These are phyloP conservation scores for Colletotrichum higginsianum DNA, from an alignment of 2,329 filamentous ascomycete species.

Conservation along the genomic window DNA sequence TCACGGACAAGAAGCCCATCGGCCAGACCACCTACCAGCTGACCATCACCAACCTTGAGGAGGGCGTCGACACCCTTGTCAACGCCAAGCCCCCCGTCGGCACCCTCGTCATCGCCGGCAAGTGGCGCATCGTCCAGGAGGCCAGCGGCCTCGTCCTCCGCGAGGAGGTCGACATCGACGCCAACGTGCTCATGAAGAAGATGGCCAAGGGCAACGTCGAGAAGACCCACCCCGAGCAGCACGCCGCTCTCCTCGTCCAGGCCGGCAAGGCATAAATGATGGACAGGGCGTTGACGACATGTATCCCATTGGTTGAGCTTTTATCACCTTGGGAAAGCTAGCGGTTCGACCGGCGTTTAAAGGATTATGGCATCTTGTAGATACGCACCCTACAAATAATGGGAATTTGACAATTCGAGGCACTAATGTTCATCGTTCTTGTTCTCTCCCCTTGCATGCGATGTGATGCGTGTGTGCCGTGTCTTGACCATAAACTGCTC, in stretches of 20 bases:
- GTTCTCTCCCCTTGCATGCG: not conserved
- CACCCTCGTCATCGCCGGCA: conserved; percentile 37
- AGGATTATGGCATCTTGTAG: conserved; percentile 9
- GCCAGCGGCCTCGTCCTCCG: conserved; percentile 29
- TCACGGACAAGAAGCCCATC: conserved; percentile 42
- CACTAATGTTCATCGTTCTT: not conserved
- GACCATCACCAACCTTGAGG: conserved; percentile 41
- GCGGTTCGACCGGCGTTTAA: conserved; percentile 27
- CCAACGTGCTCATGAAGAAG: conserved; percentile 42
- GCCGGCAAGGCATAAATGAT: conserved; percentile 37
- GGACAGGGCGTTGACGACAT: not conserved
- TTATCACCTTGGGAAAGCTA: not conserved
- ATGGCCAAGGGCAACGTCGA: conserved; percentile 43
- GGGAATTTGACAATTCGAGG: conserved; percentile 9
- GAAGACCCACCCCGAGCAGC: conserved; percentile 41
- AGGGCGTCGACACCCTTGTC: conserved; percentile 39
- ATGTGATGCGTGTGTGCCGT: no score
- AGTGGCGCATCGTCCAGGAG: conserved; percentile 39
- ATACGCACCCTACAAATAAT: conserved; percentile 27
- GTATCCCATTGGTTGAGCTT: conserved; percentile 19
- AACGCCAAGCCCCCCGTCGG: conserved; percentile 41
- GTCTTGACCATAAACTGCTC: not conserved
- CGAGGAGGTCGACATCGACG: conserved; percentile 40
- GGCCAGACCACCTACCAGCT: conserved; percentile 42
- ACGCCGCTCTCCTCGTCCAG: conserved; percentile 38